phyloP scores from a whole-genome alignment of 116 monocot genomes.

The Dioscorea cayenensis region DNA sequence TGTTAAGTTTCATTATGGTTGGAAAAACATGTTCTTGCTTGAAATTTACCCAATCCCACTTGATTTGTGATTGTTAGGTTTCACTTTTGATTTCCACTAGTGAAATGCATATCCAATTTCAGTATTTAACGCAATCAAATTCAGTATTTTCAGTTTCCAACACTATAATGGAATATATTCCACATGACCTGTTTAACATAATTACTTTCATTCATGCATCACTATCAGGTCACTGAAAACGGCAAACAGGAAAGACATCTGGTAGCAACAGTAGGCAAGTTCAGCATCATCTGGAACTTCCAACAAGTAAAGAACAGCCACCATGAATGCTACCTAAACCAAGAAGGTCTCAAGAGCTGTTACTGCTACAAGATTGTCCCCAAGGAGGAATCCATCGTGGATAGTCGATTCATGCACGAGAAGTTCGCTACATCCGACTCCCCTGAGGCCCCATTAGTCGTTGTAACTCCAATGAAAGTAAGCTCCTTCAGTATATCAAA shows the following conservation, averaged over 20 bases:
- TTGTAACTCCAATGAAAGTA: slow-evolving; percentile 95
- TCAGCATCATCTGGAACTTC: slow-evolving; percentile 98
- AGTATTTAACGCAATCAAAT: too few species aligned
- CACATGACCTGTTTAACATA: background rate
- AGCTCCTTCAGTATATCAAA: slow-evolving; percentile 89
- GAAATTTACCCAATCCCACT: too few species aligned
- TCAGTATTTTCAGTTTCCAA: too few species aligned
- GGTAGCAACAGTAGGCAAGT: slow-evolving; percentile 89
- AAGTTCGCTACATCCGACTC: slow-evolving; percentile 75
- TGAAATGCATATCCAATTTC: too few species aligned
- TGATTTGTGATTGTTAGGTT: too few species aligned
- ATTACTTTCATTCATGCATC: background rate
- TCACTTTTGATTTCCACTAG: too few species aligned
- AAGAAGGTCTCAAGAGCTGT: slow-evolving; percentile 94
- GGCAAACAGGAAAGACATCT: slow-evolving; percentile 97
- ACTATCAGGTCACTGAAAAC: slow-evolving; percentile 80
- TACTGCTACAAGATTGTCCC: slow-evolving; percentile 94
- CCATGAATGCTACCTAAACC: slow-evolving; percentile 85
- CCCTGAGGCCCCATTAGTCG: slow-evolving; percentile 90
- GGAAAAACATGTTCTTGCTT: too few species aligned
- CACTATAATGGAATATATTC: too few species aligned
- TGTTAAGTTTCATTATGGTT: too few species aligned
- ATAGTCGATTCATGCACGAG: slow-evolving; percentile 99
- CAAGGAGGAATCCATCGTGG: slow-evolving; percentile 96
- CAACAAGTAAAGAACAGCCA: slow-evolving; percentile 86